phyloP scores from a whole-genome alignment of 371 early-diverging fungal genomes.

The Mucor mucedo region DNA sequence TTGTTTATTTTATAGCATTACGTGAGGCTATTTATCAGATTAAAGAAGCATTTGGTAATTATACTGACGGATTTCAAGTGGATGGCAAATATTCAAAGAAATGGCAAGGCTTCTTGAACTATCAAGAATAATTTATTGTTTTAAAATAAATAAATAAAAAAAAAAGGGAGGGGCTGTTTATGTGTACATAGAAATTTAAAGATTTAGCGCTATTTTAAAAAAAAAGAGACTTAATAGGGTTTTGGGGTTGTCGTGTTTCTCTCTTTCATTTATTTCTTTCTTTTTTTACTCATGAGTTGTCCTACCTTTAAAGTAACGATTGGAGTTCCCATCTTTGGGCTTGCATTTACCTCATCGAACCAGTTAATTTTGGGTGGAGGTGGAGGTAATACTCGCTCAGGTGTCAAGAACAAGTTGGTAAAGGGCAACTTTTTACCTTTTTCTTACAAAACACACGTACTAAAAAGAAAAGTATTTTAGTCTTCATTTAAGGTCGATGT shows the following conservation, averaged over 20 bases:
- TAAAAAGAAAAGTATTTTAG: constrained; percentile 34
- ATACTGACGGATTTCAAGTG: constrained; percentile 41
- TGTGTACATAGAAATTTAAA: background rate
- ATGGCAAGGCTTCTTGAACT: constrained; percentile 47
- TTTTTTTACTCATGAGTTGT: constrained; percentile 25
- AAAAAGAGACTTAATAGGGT: background rate
- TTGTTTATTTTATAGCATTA: constrained; percentile 38
- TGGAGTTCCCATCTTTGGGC: constrained; percentile 70
- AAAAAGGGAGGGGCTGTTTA: background rate
- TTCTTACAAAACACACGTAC: background rate
- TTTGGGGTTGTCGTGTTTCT: background rate
- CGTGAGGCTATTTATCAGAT: constrained; percentile 61
- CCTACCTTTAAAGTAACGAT: constrained; percentile 50
- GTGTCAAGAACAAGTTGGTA: constrained; percentile 77
- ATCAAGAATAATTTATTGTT: constrained; percentile 38
- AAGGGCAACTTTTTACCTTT: background rate
- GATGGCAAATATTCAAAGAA: constrained; percentile 41
- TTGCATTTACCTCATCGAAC: constrained; percentile 61
- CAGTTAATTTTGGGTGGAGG: constrained; percentile 73
- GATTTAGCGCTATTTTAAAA: background rate
- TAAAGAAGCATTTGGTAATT: constrained; percentile 43
- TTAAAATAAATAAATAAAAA: background rate
- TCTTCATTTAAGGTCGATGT: constrained; percentile 57
- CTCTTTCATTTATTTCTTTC: too few relatives aligned
- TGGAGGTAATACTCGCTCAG: constrained; percentile 71